These are phyloP conservation scores for Cryptococcus deneoformans DNA, from an alignment of 1,284 basidiomycete species.

Conservation along the genomic window DNA sequence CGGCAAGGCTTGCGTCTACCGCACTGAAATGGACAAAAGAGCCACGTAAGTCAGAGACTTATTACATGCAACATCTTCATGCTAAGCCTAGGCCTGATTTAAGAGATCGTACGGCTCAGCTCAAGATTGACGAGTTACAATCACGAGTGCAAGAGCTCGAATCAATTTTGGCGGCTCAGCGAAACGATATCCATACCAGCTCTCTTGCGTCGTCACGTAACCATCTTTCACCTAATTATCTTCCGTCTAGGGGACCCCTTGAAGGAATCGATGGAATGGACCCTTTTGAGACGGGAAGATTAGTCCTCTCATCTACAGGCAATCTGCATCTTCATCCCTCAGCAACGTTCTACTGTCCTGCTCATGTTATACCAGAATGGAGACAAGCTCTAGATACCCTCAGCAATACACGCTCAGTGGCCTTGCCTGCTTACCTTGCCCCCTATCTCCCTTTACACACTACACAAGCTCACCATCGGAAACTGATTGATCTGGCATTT, in stretches of 20 bases:
- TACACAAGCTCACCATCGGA: conserved; percentile 14
- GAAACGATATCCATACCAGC: neutral
- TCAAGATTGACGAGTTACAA: conserved; percentile 2
- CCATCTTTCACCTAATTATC: neutral
- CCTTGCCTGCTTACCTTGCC: conserved; percentile 19
- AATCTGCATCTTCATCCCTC: conserved; percentile 22
- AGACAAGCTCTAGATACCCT: conserved; percentile 10
- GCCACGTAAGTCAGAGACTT: conserved; percentile 1
- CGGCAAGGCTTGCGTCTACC: conserved; percentile 1
- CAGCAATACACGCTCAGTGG: neutral
- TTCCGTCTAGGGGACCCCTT: neutral
- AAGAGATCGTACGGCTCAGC: conserved; percentile 3
- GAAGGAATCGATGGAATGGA: neutral
- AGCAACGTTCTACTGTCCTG: conserved; percentile 25
- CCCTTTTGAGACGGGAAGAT: conserved; percentile 20
- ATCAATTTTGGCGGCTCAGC: neutral
- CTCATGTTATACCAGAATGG: conserved; percentile 22
- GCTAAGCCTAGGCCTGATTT: neutral
- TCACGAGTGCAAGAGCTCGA: conserved; percentile 2
- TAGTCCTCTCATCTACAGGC: conserved; percentile 18
- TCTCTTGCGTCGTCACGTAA: neutral
- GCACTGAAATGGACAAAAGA: neutral
- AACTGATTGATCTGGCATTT: conserved; percentile 18
- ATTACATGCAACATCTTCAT: neutral
- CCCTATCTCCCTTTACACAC: conserved; percentile 24